Evolutionary conservation across 768 basidiomycete genomes (phyloP).

Genomic region (Baorangia bicolor): DNA sequence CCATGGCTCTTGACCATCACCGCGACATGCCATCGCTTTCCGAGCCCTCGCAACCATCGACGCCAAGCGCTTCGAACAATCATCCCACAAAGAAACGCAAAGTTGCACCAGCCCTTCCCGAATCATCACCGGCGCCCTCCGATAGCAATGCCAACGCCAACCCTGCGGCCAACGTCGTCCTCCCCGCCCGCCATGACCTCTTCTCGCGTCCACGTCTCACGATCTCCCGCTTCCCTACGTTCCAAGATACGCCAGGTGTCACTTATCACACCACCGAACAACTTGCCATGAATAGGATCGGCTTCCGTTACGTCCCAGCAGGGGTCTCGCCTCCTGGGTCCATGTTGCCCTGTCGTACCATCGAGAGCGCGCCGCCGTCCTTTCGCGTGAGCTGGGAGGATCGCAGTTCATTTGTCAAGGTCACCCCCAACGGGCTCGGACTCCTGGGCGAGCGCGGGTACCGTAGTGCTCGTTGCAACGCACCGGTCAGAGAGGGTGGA

Average conservation of each 20-base stretch:
- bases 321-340: slow-evolving; percentile 64
- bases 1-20: too few species aligned
- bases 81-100: slow-evolving; percentile 50
- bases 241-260: slow-evolving; percentile 55
- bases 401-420: slow-evolving; percentile 74
- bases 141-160: slow-evolving; percentile 40
- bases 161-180: slow-evolving; percentile 45
- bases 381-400: slow-evolving; percentile 91
- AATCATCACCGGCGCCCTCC: slow-evolving; percentile 59
- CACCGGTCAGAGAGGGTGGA: slow-evolving; percentile 81
- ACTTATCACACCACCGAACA: slow-evolving; percentile 67
- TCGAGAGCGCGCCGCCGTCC: slow-evolving; percentile 70
- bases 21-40: slow-evolving; percentile 20
- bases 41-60: slow-evolving; percentile 35
- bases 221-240: slow-evolving; percentile 72
- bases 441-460: slow-evolving; percentile 87
- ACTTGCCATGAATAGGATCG: slow-evolving; percentile 70
- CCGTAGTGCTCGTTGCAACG: slow-evolving; percentile 85
- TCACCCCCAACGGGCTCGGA: slow-evolving; percentile 74
- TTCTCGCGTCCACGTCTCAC: slow-evolving; percentile 67
- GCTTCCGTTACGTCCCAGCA: slow-evolving; percentile 78
- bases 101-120: slow-evolving; percentile 37
- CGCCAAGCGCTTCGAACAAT: slow-evolving; percentile 23
- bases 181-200: slow-evolving; percentile 67
- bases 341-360: slow-evolving; percentile 67